Conservation (phyloP, 805 yeast genomes). For the Candida hungchunana region DNA sequence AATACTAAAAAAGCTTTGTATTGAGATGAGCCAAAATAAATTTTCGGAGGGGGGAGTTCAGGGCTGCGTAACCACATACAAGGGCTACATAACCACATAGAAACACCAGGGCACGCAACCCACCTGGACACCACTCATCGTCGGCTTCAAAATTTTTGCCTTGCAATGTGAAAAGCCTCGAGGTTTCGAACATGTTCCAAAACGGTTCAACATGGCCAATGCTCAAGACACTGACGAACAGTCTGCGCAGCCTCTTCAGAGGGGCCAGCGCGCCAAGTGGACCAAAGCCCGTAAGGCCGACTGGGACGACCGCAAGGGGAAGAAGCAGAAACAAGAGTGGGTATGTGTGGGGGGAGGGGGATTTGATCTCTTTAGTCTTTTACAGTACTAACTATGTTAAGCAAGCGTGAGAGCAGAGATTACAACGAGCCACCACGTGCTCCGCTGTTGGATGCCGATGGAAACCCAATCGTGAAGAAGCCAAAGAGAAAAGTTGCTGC, state of each 20-base stretch:
- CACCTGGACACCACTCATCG: too few relatives aligned
- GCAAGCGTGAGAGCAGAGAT: constrained; percentile 18
- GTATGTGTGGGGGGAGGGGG: constrained; percentile 20
- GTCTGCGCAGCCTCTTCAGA: constrained; percentile 36
- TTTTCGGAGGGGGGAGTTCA: too few relatives aligned
- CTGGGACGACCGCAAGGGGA: constrained; percentile 16
- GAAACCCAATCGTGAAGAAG: constrained; percentile 58
- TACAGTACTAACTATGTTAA: neutral
- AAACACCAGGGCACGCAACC: too few relatives aligned
- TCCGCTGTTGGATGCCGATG: constrained; percentile 50
- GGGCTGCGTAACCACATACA: too few relatives aligned
- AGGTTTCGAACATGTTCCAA: neutral
- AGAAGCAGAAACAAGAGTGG: constrained; percentile 26
- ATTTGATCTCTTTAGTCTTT: too few relatives aligned
- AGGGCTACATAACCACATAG: too few relatives aligned
- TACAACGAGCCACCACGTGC: constrained; percentile 19
- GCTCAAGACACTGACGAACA: constrained; percentile 28
- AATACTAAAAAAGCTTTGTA: too few relatives aligned
- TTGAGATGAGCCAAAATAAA: too few relatives aligned
- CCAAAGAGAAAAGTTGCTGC: constrained; percentile 91
- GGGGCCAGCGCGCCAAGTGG: constrained; percentile 38
- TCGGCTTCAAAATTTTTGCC: too few relatives aligned
- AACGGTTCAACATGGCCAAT: constrained; percentile 5
- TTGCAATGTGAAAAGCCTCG: neutral
- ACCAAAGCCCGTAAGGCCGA: constrained; percentile 26